Evolutionary conservation across 805 yeast species (phyloP).

Genomic region (Starmerella sirachaensis): DNA sequence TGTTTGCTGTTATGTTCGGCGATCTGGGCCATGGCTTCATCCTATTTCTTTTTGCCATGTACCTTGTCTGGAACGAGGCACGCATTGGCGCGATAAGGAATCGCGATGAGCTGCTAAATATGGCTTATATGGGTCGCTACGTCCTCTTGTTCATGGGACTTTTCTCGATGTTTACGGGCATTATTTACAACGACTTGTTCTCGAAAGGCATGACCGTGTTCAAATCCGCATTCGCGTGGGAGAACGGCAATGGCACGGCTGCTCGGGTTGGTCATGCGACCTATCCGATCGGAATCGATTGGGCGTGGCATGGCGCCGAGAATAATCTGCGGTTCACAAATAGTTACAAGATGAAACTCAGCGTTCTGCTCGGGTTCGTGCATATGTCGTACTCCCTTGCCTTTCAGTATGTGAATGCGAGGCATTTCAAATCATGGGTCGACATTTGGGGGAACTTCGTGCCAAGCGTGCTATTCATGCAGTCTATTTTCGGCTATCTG

Average conservation of each 20-base stretch:
- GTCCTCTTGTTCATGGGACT: constrained; percentile 87
- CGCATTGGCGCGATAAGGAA: constrained; percentile 41
- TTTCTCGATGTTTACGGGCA: constrained; percentile 90
- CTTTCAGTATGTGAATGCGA: constrained; percentile 72
- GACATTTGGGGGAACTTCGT: constrained; percentile 87
- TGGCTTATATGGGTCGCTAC: constrained; percentile 92
- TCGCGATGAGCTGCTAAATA: constrained; percentile 82
- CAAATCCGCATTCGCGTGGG: constrained; percentile 88
- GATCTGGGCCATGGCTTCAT: constrained; percentile 93
- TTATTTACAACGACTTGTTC: constrained; percentile 85
- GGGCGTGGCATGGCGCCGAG: constrained; percentile 96
- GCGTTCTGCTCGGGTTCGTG: constrained; percentile 83
- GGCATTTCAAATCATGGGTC: constrained; percentile 54
- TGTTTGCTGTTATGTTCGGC: constrained; percentile 99
- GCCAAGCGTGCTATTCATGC: constrained; percentile 92
- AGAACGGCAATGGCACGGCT: constrained; percentile 27
- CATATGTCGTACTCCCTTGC: constrained; percentile 87
- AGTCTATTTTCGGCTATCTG: constrained; percentile 87
- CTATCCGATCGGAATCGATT: constrained; percentile 80
- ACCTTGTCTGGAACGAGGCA: constrained; percentile 60
- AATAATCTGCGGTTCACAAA: constrained; percentile 80
- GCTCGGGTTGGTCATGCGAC: constrained; percentile 34
- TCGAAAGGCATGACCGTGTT: constrained; percentile 84
- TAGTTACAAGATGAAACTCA: constrained; percentile 93
- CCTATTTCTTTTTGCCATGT: constrained; percentile 57